Evolutionary conservation across 225 moss, liverwort and hornwort species (phyloP).

Genomic region (Physcomitrellopsis africana): DNA sequence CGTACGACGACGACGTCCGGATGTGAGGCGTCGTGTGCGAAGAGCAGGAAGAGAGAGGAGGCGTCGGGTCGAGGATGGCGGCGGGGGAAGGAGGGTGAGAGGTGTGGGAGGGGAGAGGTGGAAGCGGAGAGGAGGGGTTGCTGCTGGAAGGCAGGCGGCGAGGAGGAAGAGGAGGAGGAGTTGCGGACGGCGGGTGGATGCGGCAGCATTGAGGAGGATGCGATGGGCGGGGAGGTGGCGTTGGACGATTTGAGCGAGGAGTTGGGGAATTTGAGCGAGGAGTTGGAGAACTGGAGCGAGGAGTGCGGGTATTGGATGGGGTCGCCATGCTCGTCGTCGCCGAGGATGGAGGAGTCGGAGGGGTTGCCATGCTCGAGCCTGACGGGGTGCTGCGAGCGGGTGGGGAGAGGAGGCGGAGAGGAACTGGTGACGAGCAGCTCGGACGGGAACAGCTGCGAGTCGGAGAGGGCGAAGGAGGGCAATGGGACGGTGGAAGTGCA

Average conservation of each 20-base stretch:
- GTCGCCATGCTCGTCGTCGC: conserved; percentile 60
- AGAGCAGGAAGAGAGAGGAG: conserved; percentile 16
- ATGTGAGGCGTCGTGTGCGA: not conserved
- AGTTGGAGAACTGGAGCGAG: not conserved
- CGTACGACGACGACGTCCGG: not conserved
- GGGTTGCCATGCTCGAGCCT: conserved; percentile 41
- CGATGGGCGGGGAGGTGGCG: conserved; percentile 2
- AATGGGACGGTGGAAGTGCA: conserved; percentile 27
- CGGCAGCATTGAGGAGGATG: conserved; percentile 15
- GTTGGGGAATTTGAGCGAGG: conserved; percentile 32
- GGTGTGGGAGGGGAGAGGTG: no score
- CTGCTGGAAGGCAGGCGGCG: not conserved
- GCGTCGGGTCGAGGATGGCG: no score
- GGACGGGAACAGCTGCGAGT: conserved; percentile 20
- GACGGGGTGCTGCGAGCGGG: conserved; percentile 32
- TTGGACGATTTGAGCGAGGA: conserved; percentile 37
- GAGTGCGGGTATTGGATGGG: conserved; percentile 38
- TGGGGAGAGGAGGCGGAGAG: not conserved
- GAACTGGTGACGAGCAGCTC: not conserved
- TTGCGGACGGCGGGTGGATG: not conserved
- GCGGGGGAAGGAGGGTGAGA: no score
- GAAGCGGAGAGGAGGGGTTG: not conserved
- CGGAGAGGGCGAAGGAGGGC: not conserved
- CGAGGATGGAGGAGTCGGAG: conserved; percentile 34
- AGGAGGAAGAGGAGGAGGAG: not conserved